phyloP scores from a whole-genome alignment of 179 eudicot species.

The Patellifolia procumbens region DNA sequence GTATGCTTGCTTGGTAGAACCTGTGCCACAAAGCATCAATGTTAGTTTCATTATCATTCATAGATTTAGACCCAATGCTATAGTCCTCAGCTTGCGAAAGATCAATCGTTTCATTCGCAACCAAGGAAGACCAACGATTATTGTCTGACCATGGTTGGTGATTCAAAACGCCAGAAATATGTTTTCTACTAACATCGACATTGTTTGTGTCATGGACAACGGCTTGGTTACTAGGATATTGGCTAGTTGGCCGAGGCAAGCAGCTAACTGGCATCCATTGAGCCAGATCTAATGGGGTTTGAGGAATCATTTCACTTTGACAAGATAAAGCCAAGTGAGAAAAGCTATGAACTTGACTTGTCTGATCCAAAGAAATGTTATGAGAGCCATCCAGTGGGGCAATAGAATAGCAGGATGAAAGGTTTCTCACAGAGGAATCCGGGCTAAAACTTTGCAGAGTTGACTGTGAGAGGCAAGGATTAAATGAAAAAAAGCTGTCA shows the following conservation, averaged over 20 bases:
- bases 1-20: constrained; percentile 12
- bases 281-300: not conserved
- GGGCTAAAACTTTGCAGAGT: not conserved
- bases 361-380: not conserved
- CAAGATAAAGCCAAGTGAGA: constrained; percentile 12
- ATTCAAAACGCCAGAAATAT: not conserved
- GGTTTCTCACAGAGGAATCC: not conserved
- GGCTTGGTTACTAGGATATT: constrained; percentile 11
- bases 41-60: not conserved
- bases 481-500: not conserved
- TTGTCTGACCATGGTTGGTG: constrained; percentile 1
- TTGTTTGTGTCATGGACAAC: constrained; percentile 2
- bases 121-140: not conserved
- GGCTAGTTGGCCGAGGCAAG: not conserved
- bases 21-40: constrained; percentile 19
- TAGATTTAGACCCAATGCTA: not conserved
- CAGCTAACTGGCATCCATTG: not conserved
- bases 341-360: constrained; percentile 14
- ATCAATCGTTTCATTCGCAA: not conserved
- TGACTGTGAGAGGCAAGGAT: not conserved
- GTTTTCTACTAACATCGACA: not conserved
- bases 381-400: not conserved
- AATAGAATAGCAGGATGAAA: constrained; percentile 3
- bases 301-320: not conserved
- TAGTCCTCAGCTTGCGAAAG: not conserved